Evolutionary conservation across 352 stramenopile genomes (phyloP), one percentile per base, ranked within the genome.

Genomic region (Lagenidium giganteum): DNA sequence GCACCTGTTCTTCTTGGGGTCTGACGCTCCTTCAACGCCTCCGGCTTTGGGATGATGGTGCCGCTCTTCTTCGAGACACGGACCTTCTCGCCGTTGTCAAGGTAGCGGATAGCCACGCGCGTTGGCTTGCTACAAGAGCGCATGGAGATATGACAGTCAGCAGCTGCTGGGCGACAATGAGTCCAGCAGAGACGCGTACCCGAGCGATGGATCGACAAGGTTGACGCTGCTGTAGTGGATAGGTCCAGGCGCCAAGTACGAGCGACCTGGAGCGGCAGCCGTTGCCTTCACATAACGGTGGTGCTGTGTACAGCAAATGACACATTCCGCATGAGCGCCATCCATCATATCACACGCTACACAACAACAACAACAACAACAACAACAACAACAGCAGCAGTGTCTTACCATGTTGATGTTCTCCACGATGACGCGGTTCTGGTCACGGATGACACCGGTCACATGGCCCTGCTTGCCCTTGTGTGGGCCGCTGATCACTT

Each of bases 21-120:
- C 56, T 93, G 69, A 28, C 87, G 77, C 51, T 95, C 74, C 59
- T 88, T 96, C 31, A 96, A 74, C 44, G 95, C 59, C 21, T 95
- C 88, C 5, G 95, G 92, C 61, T 93, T 93, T 21, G 91, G 88
- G 70, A 98, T 98, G 57, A 98, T 97, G 11, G 92, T 96, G 51
- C 92, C 93, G 26, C 83, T 96, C 61, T 95, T 92, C 70, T 96
- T 97, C 20, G 91, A 90, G 52, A 98, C 87, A 29, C 95, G 82
- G 33, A 98, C 85, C 69, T 98, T 97, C 23, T 94, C 92, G 23
- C 93, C 93, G 32, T 97, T 83, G 18, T 97, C 87, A 35, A 93
- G 81, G 54, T 84, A 95, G 51, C 82, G 76, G 42, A 89, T 87
- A 31, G 68, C 70, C 18, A 94, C 48, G 16, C 80, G 67, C 53